phyloP scores from a whole-genome alignment of 1,284 basidiomycete genomes.

The Exobasidium cylindrosporum region DNA sequence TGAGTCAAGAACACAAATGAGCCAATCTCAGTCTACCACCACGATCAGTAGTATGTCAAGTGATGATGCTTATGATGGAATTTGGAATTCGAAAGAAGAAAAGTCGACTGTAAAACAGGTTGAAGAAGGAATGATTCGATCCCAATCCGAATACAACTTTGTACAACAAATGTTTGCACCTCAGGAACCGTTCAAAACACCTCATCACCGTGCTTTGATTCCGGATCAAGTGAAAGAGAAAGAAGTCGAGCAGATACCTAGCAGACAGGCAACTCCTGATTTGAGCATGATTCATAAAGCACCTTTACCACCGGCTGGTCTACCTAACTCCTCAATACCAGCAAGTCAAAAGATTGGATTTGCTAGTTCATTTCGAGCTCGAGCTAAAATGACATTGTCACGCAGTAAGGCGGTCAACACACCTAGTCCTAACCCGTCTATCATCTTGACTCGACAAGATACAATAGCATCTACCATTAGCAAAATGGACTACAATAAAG shows the following conservation, averaged over 20 bases:
- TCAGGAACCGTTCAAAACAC: conserved; percentile 6
- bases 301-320: neutral
- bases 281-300: neutral
- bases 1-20: too few relatives aligned
- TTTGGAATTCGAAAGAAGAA: neutral
- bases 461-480: too few relatives aligned
- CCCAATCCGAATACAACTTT: too few relatives aligned
- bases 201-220: conserved; percentile 8
- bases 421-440: too few relatives aligned
- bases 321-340: neutral
- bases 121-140: too few relatives aligned
- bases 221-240: neutral
- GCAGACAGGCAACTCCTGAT: neutral
- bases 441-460: too few relatives aligned
- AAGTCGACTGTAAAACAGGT: too few relatives aligned
- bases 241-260: neutral
- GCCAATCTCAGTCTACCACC: too few relatives aligned
- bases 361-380: neutral
- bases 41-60: neutral
- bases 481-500: too few relatives aligned
- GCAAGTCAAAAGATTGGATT: neutral
- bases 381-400: conserved; percentile 13
- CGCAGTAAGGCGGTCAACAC: conserved; percentile 45
- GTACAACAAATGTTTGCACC: too few relatives aligned
- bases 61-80: neutral